Evolutionary conservation across 2,329 filamentous ascomycete genomes (phyloP).

Genomic region (Atkinsonella hypoxylon): DNA sequence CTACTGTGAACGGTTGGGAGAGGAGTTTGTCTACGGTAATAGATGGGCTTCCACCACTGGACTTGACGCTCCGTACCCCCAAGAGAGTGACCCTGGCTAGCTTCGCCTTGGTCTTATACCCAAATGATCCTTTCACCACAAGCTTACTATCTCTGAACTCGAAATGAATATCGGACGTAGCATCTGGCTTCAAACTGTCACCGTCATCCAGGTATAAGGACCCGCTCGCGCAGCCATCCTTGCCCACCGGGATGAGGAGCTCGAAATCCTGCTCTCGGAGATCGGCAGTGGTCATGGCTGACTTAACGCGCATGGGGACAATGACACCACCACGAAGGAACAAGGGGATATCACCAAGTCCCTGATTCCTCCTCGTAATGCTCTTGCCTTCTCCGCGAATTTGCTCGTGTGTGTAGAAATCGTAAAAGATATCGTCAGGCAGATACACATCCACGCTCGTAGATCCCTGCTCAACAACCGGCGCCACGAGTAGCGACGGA

Average conservation of each 20-base stretch:
- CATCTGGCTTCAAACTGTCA: conserved; percentile 33
- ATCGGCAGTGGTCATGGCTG: conserved; percentile 49
- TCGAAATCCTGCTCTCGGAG: conserved; percentile 54
- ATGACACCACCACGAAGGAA: conserved; percentile 52
- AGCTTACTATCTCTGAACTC: conserved; percentile 40
- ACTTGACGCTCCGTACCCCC: not conserved
- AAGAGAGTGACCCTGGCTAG: conserved; percentile 5
- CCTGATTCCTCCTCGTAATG: conserved; percentile 21
- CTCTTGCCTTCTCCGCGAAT: conserved; percentile 25
- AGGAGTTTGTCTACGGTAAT: conserved; percentile 1
- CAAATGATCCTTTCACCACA: conserved; percentile 21
- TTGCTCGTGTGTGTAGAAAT: conserved; percentile 32
- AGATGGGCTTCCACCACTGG: not conserved
- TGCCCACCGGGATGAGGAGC: conserved; percentile 52
- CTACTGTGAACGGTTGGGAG: not conserved
- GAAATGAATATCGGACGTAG: conserved; percentile 28
- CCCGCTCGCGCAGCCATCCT: conserved; percentile 50
- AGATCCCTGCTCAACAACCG: conserved; percentile 28
- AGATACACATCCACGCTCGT: conserved; percentile 31
- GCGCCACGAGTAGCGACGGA: conserved; percentile 29
- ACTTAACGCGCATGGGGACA: conserved; percentile 41
- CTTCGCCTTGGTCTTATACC: conserved; percentile 1
- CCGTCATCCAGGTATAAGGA: conserved; percentile 67
- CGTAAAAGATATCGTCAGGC: conserved; percentile 33
- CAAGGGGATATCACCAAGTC: conserved; percentile 42